Conservation (phyloP, 2,329 filamentous ascomycete genomes). For the Talaromyces sp. region DNA sequence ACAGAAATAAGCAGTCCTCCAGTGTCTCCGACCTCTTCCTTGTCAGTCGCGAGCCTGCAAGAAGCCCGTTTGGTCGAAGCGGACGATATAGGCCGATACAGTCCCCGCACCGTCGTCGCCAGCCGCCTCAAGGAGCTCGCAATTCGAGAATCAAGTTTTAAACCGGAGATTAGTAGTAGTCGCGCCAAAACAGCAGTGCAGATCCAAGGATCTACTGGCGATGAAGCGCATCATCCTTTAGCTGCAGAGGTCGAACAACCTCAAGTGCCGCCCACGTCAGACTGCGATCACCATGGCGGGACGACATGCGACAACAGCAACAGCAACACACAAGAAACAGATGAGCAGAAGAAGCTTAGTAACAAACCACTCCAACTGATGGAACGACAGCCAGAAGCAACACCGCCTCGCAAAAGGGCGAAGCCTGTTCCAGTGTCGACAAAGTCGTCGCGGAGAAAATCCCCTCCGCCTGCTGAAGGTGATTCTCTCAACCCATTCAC, state of each 20-base stretch:
- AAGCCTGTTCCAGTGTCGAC: conserved; percentile 17
- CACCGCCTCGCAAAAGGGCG: conserved; percentile 20
- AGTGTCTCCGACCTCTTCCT: conserved; percentile 28
- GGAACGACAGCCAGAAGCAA: background rate
- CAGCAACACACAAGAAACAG: background rate
- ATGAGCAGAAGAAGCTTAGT: background rate
- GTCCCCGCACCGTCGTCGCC: conserved; percentile 36
- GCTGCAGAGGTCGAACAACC: conserved; percentile 11
- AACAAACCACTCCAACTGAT: background rate
- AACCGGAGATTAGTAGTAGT: background rate
- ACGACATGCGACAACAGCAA: background rate
- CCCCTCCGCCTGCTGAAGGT: conserved; percentile 28
- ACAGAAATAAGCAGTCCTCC: conserved; percentile 25
- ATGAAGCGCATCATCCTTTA: background rate
- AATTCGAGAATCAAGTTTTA: conserved; percentile 23
- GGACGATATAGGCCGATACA: conserved; percentile 28
- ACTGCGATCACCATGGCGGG: background rate
- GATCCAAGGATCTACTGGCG: conserved; percentile 1
- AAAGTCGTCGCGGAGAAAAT: conserved; percentile 20
- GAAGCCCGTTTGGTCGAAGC: conserved; percentile 28
- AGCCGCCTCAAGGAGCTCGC: conserved; percentile 37
- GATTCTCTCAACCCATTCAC: conserved; percentile 26
- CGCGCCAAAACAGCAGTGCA: conserved; percentile 13
- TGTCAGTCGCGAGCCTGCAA: conserved; percentile 26
- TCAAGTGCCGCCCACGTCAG: conserved; percentile 1